Evolutionary conservation across 495 filamentous ascomycete genomes (phyloP).

Genomic region (Letharia lupina): DNA sequence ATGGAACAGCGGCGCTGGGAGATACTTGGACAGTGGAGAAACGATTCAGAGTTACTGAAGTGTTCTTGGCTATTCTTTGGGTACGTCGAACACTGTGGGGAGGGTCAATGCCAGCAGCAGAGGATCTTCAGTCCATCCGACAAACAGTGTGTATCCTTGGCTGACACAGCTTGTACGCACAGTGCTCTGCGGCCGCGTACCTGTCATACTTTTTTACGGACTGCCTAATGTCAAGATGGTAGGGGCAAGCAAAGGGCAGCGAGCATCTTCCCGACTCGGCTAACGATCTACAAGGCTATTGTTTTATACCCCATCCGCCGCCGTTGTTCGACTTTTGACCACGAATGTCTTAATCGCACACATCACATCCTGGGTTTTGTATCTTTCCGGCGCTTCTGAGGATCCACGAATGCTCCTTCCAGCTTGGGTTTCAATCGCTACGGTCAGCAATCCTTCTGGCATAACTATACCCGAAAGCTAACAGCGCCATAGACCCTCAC

Average conservation of each 20-base stretch:
- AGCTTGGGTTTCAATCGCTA: constrained; percentile 80
- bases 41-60: constrained; percentile 62
- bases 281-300: constrained; percentile 51
- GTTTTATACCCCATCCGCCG: constrained; percentile 78
- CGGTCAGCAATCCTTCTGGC: constrained; percentile 38
- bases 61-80: constrained; percentile 75
- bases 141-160: constrained; percentile 2
- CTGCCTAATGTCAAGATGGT: constrained; percentile 89
- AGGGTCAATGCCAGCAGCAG: not conserved
- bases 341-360: constrained; percentile 74
- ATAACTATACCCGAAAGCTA: not conserved
- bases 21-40: constrained; percentile 44
- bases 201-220: constrained; percentile 86
- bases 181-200: constrained; percentile 78
- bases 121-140: not conserved
- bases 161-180: constrained; percentile 11
- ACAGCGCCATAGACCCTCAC: constrained; percentile 54
- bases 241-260: constrained; percentile 14
- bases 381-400: constrained; percentile 62
- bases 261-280: not conserved
- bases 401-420: constrained; percentile 73
- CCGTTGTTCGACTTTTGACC: constrained; percentile 73
- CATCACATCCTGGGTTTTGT: constrained; percentile 70
- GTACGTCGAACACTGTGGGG: constrained; percentile 39
- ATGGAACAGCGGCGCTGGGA: constrained; percentile 39